Percentiles rank a stretch among this genome's conserved stretches.
Conservation (phyloP, 306 rosid genomes). For the Prunus davidiana region DNA sequence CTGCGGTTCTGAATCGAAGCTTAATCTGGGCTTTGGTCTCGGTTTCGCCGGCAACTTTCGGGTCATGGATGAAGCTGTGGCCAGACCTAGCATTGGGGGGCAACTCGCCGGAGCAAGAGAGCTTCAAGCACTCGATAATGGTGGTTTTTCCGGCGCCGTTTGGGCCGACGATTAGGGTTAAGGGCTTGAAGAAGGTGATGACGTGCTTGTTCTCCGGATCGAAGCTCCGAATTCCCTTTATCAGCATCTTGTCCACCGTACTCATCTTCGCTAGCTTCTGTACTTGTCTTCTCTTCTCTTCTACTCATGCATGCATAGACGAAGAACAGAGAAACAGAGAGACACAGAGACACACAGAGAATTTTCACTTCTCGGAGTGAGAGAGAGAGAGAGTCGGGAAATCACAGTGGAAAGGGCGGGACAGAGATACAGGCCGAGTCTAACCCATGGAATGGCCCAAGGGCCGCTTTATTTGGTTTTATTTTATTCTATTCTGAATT, state of each 20-base stretch:
- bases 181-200: constrained; percentile 91
- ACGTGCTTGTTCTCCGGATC: constrained; percentile 96
- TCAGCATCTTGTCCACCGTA: constrained; percentile 92
- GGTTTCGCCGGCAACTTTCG: constrained; percentile 93
- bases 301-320: neutral
- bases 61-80: constrained; percentile 97
- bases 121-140: constrained; percentile 93
- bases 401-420: constrained; percentile 2
- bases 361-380: neutral
- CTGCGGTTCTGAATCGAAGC: constrained; percentile 88
- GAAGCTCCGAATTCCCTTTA: constrained; percentile 93
- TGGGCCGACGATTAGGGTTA: constrained; percentile 95
- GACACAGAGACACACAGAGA: neutral
- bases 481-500: too few relatives aligned
- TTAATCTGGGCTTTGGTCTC: constrained; percentile 96
- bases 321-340: neutral
- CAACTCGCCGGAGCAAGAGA: constrained; percentile 92
- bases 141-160: constrained; percentile 98
- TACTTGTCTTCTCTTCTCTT: neutral
- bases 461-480: too few relatives aligned
- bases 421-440: neutral
- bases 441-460: too few relatives aligned
- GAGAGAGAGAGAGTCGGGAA: neutral
- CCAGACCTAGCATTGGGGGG: constrained; percentile 98
- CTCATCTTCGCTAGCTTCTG: constrained; percentile 50